Base-by-base conservation (phyloP, 2,329 filamentous ascomycete genomes). In the Aspergillus arachidicola region DNA sequence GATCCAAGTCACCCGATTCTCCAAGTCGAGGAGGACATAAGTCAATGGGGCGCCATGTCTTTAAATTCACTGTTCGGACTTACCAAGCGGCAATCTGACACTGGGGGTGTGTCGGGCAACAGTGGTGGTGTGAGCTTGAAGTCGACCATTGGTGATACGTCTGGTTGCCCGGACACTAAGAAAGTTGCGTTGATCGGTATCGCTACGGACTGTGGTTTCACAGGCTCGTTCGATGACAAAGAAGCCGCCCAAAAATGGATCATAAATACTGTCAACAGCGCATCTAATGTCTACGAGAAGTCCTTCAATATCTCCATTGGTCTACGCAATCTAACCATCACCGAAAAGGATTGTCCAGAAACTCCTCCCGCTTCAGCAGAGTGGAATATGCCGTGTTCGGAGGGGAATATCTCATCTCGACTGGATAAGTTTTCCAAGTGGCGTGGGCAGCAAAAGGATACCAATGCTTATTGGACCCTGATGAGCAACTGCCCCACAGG, bases 241-340 rank as follows among this genome's bases (percentile, higher is more conserved):
- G 82, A 86, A 57, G 82, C 86, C n/a, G 86, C 90, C 28, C 85
- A 89, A 61, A 77, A 85, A 65, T 95, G 95, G 75, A 86, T 99
- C 66, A 93, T 99, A 70, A 84, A 83, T 58, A 85, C 92, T 74
- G 91, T 99, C 76, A 97, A 96, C 79, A 84, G 88, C 51, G 95
- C 95, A 0, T 97, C 94, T 1, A 87, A 89, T 65, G 81, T 97
- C 11, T 99, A 95, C 74, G 95, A 99, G 77, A 87, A 85, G 70
- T 91, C 91, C 9, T 98, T 99, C 82, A 97, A 97, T 78, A 94
- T 99, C 71, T 94, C 94, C 0, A 87, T 99, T 41, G 95, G 93
- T 50, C 87, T 99, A 64, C 88, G 90, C 69, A 96, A 97, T 73
- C 79, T 99, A 59, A 91, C 93, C 34, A 87, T 97, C 65, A 92